Conservation (phyloP, 805 yeast species). For the Zygosaccharomyces lentus region DNA sequence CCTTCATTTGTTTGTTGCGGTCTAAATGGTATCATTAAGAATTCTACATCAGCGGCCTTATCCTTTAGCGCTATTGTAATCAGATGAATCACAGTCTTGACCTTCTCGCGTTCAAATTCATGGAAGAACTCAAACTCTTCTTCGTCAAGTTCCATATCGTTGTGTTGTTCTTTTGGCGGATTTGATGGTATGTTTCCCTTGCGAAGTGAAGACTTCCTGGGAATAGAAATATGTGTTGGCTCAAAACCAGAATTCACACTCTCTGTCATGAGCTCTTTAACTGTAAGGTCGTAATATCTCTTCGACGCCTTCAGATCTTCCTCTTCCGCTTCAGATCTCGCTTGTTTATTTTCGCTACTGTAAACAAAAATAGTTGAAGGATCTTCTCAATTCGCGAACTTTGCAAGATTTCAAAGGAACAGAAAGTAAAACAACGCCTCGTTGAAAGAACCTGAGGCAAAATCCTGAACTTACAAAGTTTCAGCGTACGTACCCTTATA, state of each 20-base stretch:
- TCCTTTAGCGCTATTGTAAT: conserved; percentile 70
- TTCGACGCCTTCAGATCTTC: background rate
- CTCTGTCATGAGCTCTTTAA: background rate
- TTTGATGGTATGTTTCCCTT: background rate
- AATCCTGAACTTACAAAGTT: background rate
- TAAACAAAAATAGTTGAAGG: conserved; percentile 2
- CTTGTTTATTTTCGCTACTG: conserved; percentile 2
- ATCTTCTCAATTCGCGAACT: background rate
- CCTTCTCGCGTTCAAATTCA: conserved; percentile 58
- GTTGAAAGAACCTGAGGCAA: background rate
- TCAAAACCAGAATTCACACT: background rate
- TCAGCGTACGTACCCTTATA: background rate
- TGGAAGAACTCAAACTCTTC: conserved; percentile 37
- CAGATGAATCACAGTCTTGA: conserved; percentile 62
- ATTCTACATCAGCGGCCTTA: conserved; percentile 68
- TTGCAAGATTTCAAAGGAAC: background rate
- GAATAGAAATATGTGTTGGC: background rate
- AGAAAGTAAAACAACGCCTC: background rate
- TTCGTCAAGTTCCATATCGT: conserved; percentile 18
- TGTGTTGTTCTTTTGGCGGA: conserved; percentile 1
- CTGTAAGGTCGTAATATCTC: background rate
- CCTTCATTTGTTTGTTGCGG: conserved; percentile 61
- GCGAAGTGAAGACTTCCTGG: background rate
- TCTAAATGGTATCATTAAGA: conserved; percentile 70
- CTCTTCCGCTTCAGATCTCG: conserved; percentile 2